phyloP scores from a whole-genome alignment of 2,329 filamentous ascomycete species.

The Triangularia verruculosa region DNA sequence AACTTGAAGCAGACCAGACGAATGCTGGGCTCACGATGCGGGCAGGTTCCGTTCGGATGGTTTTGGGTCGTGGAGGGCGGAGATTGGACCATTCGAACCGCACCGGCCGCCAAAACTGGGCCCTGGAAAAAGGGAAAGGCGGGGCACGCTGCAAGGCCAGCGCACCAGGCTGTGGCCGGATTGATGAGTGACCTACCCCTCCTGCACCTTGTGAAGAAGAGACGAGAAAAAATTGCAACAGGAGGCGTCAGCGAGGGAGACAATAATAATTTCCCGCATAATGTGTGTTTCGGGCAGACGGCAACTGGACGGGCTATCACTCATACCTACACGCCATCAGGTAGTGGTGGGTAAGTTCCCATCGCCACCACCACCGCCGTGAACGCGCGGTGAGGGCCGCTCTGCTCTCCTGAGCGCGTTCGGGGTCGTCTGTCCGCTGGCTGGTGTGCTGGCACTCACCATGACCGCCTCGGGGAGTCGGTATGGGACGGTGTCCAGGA shows the following conservation, averaged over 20 bases:
- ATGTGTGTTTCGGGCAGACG: not conserved
- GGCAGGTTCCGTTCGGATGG: slow-evolving; percentile 26
- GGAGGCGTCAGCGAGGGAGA: not conserved
- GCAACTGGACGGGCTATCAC: not conserved
- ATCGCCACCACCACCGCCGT: not conserved
- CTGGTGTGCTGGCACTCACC: not conserved
- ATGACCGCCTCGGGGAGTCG: not conserved
- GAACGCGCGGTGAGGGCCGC: not conserved
- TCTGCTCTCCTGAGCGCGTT: not conserved
- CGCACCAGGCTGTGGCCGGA: slow-evolving; percentile 27
- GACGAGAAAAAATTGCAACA: not conserved
- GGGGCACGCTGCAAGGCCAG: slow-evolving; percentile 30
- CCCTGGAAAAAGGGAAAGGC: slow-evolving; percentile 16
- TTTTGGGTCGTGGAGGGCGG: slow-evolving; percentile 28
- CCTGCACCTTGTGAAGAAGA: not conserved
- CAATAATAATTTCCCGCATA: slow-evolving; percentile 1
- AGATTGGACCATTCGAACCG: slow-evolving; percentile 25
- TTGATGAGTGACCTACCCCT: not conserved
- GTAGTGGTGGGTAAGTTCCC: not conserved
- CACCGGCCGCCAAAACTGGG: slow-evolving; percentile 23
- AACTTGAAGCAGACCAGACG: slow-evolving; percentile 25
- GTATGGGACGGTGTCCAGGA: not conserved
- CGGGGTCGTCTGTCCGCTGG: not conserved
- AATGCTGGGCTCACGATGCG: slow-evolving; percentile 21
- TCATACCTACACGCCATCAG: not conserved